phyloP scores from a whole-genome alignment of 257 asterid genomes.

The Solanum bukasovii region DNA sequence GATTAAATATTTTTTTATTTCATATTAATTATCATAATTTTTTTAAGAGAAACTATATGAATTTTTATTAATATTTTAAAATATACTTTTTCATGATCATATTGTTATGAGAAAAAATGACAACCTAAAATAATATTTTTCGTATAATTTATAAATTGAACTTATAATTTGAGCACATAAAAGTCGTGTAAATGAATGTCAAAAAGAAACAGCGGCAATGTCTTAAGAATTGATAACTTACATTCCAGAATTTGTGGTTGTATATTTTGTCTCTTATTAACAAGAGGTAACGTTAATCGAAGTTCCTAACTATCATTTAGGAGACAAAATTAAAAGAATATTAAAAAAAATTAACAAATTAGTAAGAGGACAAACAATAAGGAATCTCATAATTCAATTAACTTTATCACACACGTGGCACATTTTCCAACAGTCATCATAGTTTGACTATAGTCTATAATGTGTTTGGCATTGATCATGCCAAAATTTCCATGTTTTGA shows the following conservation, averaged over 20 bases:
- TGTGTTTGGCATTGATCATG: neutral
- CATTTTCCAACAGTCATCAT: neutral
- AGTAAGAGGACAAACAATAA: neutral
- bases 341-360: neutral
- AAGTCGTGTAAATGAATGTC: neutral
- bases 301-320: neutral
- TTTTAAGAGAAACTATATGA: neutral
- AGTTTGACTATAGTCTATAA: neutral
- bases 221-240: neutral
- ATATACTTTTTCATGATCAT: neutral
- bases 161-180: neutral
- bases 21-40: too few relatives aligned
- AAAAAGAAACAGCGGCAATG: neutral
- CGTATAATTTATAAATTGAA: neutral
- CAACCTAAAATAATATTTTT: neutral
- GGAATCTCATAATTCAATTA: neutral
- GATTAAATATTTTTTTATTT: too few relatives aligned
- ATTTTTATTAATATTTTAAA: neutral
- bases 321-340: neutral
- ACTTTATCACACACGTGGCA: slow-evolving; percentile 4
- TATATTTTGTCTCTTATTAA: neutral
- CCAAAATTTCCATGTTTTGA: neutral
- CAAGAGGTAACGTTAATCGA: neutral
- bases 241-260: neutral
- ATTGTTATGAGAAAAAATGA: neutral